These are phyloP conservation scores for Stephania japonica DNA, from an alignment of 164 flowering plant species.

Conservation along the genomic window DNA sequence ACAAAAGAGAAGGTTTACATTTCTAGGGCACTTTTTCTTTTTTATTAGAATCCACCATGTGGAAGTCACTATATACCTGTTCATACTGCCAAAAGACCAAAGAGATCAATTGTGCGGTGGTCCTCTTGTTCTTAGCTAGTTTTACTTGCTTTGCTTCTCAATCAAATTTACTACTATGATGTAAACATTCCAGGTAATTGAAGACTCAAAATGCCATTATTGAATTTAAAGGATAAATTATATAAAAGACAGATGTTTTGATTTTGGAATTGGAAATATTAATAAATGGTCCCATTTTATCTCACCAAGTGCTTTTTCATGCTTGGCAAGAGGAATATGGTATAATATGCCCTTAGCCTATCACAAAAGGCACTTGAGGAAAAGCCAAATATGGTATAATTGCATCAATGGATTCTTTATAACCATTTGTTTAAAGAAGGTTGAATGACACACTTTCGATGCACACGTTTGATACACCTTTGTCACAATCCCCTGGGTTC, in stretches of 20 bases:
- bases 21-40: background rate
- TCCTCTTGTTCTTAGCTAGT: background rate
- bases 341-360: constrained; percentile 12
- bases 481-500: too few species aligned
- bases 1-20: constrained; percentile 2
- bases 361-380: constrained; percentile 24
- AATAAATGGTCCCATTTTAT: constrained; percentile 4
- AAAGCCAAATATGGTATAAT: constrained; percentile 26
- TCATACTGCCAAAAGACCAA: background rate
- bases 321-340: constrained; percentile 7
- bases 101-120: background rate
- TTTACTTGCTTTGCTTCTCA: background rate
- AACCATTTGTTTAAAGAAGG: background rate
- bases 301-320: constrained; percentile 11
- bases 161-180: background rate
- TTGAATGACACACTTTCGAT: too few species aligned
- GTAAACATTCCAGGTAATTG: background rate
- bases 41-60: background rate
- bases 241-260: background rate
- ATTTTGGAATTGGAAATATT: constrained; percentile 8
- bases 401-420: constrained; percentile 1
- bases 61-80: background rate
- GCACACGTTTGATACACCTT: too few species aligned
- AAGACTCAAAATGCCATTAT: background rate
- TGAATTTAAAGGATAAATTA: background rate